Base-by-base conservation (phyloP, 2,329 filamentous ascomycete genomes). In the Furcasterigmium furcatum region DNA sequence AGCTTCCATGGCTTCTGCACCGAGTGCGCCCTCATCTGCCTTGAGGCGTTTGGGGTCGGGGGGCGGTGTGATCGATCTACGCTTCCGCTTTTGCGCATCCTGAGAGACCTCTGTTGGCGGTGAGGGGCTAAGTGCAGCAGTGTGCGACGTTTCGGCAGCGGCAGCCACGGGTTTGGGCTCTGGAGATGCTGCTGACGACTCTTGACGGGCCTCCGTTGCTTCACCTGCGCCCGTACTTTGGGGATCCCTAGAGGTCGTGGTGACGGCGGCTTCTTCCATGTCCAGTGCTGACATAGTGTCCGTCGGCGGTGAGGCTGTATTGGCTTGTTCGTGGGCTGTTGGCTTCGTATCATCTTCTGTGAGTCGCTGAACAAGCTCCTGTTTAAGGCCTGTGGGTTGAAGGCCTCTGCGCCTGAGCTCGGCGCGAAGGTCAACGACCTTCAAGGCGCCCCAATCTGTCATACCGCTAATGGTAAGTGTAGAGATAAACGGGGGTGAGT, bases 381-480 rank as follows among this genome's bases (percentile, higher is more conserved):
- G 76, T 61, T 91, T 88, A 43, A 90, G 74, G 9, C 88, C 88
- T 20, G 79, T 79, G 50, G 82, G 78, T 6, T 82, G 71, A 32
- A 91, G 77, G n/a, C 83, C 82, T 52, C 87, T 80, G 47, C 73
- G 74, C 66, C 88, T 90, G 35, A 91, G 75, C 70, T 91, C 86
- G 19, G 80, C 80, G 65, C 85, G 87, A 47, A 92, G 76, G 58
- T 91, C 85, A 27, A 83, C 73, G 51, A 92, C 88, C 67, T 88
- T 91, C 58, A 84, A 76, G 64, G 70, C 76, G 50, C 64, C 67
- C 70, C 75, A 81, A 55, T 79, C 76, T 43, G 67, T 65, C 73
- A 76, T 78, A 18, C 12, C 24, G n/a, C n/a, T n/a, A n/a, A n/a
- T n/a, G 32, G 16, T 8, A 35, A 35, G 32, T 35, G 16, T 7